Evolutionary conservation across 495 filamentous ascomycete species (phyloP), one percentile per base, ranked within the genome.

Genomic region (Usnea hakonensis): DNA sequence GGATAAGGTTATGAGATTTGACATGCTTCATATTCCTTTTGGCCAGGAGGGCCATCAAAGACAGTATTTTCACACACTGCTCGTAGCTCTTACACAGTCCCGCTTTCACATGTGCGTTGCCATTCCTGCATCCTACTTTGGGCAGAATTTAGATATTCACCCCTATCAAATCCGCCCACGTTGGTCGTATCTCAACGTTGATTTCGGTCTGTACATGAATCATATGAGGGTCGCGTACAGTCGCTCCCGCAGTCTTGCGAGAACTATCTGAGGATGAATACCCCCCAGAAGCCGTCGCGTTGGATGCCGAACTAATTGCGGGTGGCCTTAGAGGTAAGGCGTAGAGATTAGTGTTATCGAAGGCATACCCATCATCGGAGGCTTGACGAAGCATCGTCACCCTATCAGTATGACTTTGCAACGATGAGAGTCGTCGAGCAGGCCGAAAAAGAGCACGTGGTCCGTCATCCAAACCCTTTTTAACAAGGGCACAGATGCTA

Each of bases 401-500:
- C 41, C 41, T 43, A 21, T 43, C 41, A 19, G 41, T 43, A 43
- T 43, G 17, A 43, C 41, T 43, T 43, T 43, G 41, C 41, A 43
- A 16, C 17, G 41, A 43, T 19, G 21, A 43, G 16, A 5, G 19
- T 19, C 41, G 41, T 43, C 41, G 41, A 43, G 41, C 19, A 4
- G 21, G 17, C 41, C 19, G 21, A 43, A n/a, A 43, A 43, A 43
- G 2, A 19, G 41, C 41, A 43, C 41, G 41, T 43, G 41, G 41
- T 43, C 55, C 55, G 1, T 57, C 55, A 16, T 37, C 11, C 2
- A 57, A 37, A 23, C 40, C 33, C 33, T 44, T 40, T 35, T 35
- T 30, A 0, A 60, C 26, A 30, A 60, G 58, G 58, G 35, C 38
- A 44, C 33, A 60, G 33, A 60, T 60, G 58, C 35, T 44, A 16